These are phyloP conservation scores for Picochlorum sp. DNA, from an alignment of 139 green algal genomes.

Conservation along the genomic window DNA sequence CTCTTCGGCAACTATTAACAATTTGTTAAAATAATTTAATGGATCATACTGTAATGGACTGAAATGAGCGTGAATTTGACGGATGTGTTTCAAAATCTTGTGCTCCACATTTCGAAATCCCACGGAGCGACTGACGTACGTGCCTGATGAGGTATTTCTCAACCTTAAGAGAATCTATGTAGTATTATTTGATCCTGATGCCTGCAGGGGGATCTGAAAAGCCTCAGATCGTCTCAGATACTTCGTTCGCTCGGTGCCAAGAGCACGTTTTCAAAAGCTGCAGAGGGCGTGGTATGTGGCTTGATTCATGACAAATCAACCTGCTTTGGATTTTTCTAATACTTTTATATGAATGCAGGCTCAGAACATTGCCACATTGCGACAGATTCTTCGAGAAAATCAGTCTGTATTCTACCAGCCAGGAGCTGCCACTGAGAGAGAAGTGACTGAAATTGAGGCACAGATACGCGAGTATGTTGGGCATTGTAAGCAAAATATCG, in stretches of 20 bases:
- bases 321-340: no score
- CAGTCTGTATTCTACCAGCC: slow-evolving; percentile 37
- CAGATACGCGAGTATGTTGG: slow-evolving; percentile 37
- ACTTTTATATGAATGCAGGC: slow-evolving; percentile 20
- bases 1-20: slow-evolving; percentile 27
- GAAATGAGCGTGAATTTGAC: no score
- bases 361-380: slow-evolving; percentile 27
- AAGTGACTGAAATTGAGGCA: slow-evolving; percentile 47
- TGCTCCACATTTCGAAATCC: not conserved
- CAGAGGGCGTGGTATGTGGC: slow-evolving; percentile 33
- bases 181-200: not conserved
- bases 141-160: not conserved
- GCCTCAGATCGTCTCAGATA: slow-evolving; percentile 38
- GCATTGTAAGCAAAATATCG: slow-evolving; percentile 37
- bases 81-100: no score
- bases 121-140: not conserved
- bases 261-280: slow-evolving; percentile 30
- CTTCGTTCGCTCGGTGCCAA: slow-evolving; percentile 34
- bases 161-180: no score
- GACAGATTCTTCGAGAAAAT: slow-evolving; percentile 27
- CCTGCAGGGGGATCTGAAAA: slow-evolving; percentile 30
- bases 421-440: slow-evolving; percentile 26
- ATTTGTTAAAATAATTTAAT: not conserved
- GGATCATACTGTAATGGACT: not conserved
- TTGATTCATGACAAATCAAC: not conserved